Evolutionary conservation across 805 yeast species (phyloP), one percentile per base, ranked within the genome.

Genomic region (Starmera pachycereana): DNA sequence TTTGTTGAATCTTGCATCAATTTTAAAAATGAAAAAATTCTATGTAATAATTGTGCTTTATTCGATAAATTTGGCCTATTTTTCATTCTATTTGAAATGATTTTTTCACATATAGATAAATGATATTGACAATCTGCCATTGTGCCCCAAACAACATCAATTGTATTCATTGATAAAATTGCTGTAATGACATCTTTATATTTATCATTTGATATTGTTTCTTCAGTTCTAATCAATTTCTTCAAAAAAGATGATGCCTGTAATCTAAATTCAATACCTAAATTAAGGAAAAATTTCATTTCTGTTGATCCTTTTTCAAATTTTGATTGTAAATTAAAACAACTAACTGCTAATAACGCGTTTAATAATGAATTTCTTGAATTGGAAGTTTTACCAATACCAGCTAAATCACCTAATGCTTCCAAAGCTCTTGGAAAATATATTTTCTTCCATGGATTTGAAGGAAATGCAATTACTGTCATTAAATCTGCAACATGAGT

Each of bases 61-160:
- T 83, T 69, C 0, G 89, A 78, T 18, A 86, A 58, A 44, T 72
- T 74, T 49, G 79, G 74, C 53, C 87, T 75, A 39, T 66, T 69
- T 35, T 64, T 64, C 79, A 81, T 78, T 51, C 90, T 76, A 48
- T 76, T 72, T 29, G 75, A 73, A 22, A 87, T 80, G 41, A 84
- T 79, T 41, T 72, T 73, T 45, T 85, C 90, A 62, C 95, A 83
- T 50, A 87, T 76, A 40, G 76, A 73, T 40, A 87, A 66, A 60
- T 85, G 85, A 42, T 78, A 71, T 46, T 76, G 77, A 52, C 95
- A 85, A 48, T 83, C 92, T 40, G 82, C 79, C 89, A 84, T 83
- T 1, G 90, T 78, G 3, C 96, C 95, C 86, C 94, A 82, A 12
- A 85, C 89, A 38, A 85, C 79, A 61, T 87, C 95, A 38, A 87